These are phyloP conservation scores for slime mould (Dictyostelium discoideum) DNA, from an alignment of 78 protist species.

Conservation along the genomic window DNA sequence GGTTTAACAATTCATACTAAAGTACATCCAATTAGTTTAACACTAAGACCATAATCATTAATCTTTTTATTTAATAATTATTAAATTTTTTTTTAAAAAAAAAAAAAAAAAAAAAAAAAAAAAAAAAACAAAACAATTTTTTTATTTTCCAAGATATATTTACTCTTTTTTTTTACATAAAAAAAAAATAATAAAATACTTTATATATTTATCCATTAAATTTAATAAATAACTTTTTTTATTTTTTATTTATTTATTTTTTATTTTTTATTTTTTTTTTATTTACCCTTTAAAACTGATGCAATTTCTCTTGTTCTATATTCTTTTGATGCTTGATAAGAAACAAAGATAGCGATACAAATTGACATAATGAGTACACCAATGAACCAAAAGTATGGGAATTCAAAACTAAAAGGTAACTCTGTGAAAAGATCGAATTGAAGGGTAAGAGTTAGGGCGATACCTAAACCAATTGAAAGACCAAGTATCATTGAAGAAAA, in stretches of 20 bases:
- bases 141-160: too few relatives aligned
- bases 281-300: conserved; percentile 80
- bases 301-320: conserved; percentile 73
- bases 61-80: too few relatives aligned
- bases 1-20: conserved; percentile 47
- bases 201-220: too few relatives aligned
- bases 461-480: conserved; percentile 56
- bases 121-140: too few relatives aligned
- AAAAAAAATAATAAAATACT: too few relatives aligned
- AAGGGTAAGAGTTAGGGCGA: conserved; percentile 89
- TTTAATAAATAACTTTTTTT: not conserved
- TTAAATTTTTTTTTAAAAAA: too few relatives aligned
- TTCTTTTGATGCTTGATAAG: conserved; percentile 82
- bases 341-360: conserved; percentile 86
- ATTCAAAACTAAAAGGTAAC: conserved; percentile 90
- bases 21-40: not conserved
- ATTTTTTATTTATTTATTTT: not conserved
- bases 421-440: conserved; percentile 93
- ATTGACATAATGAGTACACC: conserved; percentile 75
- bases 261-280: not conserved
- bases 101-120: too few relatives aligned
- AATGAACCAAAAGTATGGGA: conserved; percentile 88
- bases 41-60: not conserved
- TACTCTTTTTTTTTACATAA: too few relatives aligned
- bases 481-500: conserved; percentile 70